Evolutionary conservation across 2,329 filamentous ascomycete genomes (phyloP), one percentile per base, ranked within the genome.

Genomic region (Sporothrix globosa): DNA sequence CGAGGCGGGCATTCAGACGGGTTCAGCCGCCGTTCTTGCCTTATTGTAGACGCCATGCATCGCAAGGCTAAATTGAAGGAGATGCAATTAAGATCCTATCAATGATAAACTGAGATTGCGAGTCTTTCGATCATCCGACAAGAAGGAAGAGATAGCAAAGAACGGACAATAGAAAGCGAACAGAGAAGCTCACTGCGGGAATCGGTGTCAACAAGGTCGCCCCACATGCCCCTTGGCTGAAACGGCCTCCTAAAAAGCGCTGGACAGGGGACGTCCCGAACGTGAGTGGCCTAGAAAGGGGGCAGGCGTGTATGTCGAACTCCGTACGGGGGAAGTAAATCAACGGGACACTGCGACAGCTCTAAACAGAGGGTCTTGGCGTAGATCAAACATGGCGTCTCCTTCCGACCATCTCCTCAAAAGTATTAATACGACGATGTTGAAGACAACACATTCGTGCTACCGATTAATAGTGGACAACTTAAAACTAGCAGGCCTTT

Each of bases 301-400:
- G 7, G 34, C 3, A 34, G 1, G 34, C 34, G 5, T 34, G 7
- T 7, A 34, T 34, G 34, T 7, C 34, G 1, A 34, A 34, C 34
- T 34, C 34, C 3, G 5, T 34, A 44, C 14, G 14, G 41, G 14
- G 14, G 11, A 44, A 44, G 48, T 10, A 10, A 10, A 27, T n/a
- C 58, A 34, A 11, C 13, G 39, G 21, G 24, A 44, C 52, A 27
- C 58, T 69, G 68, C 56, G 58, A 65, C 46, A 53, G 44, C 10
- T 13, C 54, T 39, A 46, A 61, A 61, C 44, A 54, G 68, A 58
- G 56, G 68, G 48, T 65, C 68, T 69, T 69, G 68, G 68, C 68
- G 56, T 24, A 53, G 68, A 69, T 69, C 68, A 65, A 69, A 69
- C 68, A 63, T 27, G 24, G 39, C 27, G 30, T 66, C 60, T 48